Percentiles rank a stretch among this genome's conserved stretches.
phyloP scores from a whole-genome alignment of 345 rosid genomes.

The Aquilaria sinensis region DNA sequence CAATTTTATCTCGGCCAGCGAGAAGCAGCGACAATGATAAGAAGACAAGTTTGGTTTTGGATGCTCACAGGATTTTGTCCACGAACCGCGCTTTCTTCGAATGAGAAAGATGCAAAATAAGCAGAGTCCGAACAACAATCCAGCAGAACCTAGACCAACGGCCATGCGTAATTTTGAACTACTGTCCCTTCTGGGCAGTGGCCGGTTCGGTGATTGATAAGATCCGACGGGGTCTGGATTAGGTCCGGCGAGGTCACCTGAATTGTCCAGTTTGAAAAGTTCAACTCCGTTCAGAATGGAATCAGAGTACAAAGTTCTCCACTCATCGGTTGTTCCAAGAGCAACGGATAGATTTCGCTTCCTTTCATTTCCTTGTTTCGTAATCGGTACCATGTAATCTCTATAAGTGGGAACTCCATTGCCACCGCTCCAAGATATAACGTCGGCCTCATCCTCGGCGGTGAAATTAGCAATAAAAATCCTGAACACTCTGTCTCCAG shows the following conservation, averaged over 20 bases:
- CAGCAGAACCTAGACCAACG: no score
- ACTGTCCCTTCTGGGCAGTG: no score
- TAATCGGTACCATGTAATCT: conserved; percentile 22
- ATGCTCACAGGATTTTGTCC: no score
- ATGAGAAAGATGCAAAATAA: no score
- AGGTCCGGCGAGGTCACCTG: conserved; percentile 24
- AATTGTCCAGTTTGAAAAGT: conserved; percentile 25
- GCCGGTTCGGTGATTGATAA: no score
- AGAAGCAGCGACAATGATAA: background rate
- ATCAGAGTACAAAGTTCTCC: conserved; percentile 17
- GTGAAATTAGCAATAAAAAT: conserved; percentile 20
- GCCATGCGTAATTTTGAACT: no score
- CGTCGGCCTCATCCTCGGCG: conserved; percentile 18
- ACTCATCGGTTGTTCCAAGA: conserved; percentile 14
- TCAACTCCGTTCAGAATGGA: conserved; percentile 36
- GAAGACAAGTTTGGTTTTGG: no score
- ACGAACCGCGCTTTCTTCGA: no score
- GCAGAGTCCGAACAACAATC: no score
- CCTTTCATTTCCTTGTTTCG: conserved; percentile 3
- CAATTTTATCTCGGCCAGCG: conserved; percentile 3
- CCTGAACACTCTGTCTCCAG: conserved; percentile 10
- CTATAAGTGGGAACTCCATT: conserved; percentile 20
- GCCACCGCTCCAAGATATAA: conserved; percentile 20
- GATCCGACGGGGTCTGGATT: conserved; percentile 15
- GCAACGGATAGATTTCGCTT: conserved; percentile 19